Percentiles rank a stretch among this genome's conserved stretches.
These are phyloP conservation scores for Cucurbita moschata DNA, from an alignment of 306 rosid species.

Conservation along the genomic window DNA sequence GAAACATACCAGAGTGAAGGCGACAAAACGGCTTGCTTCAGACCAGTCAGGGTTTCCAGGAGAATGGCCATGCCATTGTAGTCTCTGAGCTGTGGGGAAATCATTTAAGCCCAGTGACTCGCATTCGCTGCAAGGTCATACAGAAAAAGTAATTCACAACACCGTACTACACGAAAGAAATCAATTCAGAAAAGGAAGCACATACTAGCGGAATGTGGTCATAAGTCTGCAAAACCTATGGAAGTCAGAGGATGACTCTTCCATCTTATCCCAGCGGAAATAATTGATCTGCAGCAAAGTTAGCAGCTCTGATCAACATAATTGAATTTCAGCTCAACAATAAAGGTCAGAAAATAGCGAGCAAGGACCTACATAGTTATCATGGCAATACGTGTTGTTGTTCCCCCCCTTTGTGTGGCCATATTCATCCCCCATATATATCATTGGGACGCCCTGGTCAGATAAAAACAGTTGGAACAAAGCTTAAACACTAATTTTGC, in stretches of 20 bases:
- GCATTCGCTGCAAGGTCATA: conserved; percentile 59
- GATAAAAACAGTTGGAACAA: conserved; percentile 4
- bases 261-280: conserved; percentile 86
- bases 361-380: conserved; percentile 53
- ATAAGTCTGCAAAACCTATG: conserved; percentile 74
- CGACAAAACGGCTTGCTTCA: conserved; percentile 72
- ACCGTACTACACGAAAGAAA: neutral
- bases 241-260: conserved; percentile 55
- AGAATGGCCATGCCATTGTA: conserved; percentile 91
- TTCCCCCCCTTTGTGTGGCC: conserved; percentile 98
- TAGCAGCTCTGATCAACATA: conserved; percentile 1
- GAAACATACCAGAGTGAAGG: conserved; percentile 58
- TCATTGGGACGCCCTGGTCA: conserved; percentile 89
- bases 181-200: neutral
- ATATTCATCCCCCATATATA: conserved; percentile 91
- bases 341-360: neutral
- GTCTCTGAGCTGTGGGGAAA: conserved; percentile 79
- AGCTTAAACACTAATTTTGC: neutral
- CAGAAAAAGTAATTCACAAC: neutral
- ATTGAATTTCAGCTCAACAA: neutral
- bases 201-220: conserved; percentile 67
- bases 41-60: conserved; percentile 87
- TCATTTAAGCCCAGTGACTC: conserved; percentile 71
- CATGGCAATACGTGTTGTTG: conserved; percentile 97
- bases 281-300: conserved; percentile 58